A percentile compares a stretch with the other conserved stretches of the same genome.
These are phyloP conservation scores for Lactifluus subvellereus DNA, from an alignment of 768 basidiomycete genomes.

Conservation along the genomic window DNA sequence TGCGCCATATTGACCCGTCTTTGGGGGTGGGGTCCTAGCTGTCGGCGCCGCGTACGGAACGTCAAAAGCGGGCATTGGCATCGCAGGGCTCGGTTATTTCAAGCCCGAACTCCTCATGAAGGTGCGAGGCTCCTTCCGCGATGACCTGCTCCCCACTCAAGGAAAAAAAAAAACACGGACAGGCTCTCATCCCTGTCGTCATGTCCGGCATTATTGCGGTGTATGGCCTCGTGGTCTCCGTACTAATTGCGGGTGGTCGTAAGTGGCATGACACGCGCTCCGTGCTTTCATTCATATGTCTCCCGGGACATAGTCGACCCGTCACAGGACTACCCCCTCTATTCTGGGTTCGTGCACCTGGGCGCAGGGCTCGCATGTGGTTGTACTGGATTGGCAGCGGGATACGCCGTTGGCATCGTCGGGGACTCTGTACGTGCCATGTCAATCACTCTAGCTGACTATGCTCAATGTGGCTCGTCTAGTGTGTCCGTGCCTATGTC, in stretches of 20 bases:
- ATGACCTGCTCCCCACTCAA: neutral
- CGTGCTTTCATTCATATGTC: neutral
- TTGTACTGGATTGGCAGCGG: conserved; percentile 92
- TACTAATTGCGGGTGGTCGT: conserved; percentile 87
- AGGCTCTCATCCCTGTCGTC: conserved; percentile 71
- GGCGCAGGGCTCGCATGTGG: conserved; percentile 92
- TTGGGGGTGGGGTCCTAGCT: conserved; percentile 41
- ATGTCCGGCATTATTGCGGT: conserved; percentile 99
- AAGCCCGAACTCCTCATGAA: conserved; percentile 98
- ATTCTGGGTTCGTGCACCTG: conserved; percentile 89
- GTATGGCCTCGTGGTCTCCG: conserved; percentile 98
- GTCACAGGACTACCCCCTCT: conserved; percentile 47
- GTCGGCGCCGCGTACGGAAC: conserved; percentile 96
- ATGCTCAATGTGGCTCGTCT: neutral
- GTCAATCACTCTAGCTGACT: neutral
- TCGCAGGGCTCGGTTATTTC: conserved; percentile 90
- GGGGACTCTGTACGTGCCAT: conserved; percentile 68
- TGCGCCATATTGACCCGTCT: neutral
- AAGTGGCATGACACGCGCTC: conserved; percentile 34
- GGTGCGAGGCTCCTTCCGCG: conserved; percentile 39
- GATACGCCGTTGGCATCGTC: conserved; percentile 97
- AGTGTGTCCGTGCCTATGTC: conserved; percentile 88
- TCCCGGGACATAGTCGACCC: conserved; percentile 19
- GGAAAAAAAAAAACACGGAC: neutral
- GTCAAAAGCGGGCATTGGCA: conserved; percentile 94